These are phyloP conservation scores for Orbilia oligospora DNA, from an alignment of 2,329 filamentous ascomycete genomes.

Conservation along the genomic window DNA sequence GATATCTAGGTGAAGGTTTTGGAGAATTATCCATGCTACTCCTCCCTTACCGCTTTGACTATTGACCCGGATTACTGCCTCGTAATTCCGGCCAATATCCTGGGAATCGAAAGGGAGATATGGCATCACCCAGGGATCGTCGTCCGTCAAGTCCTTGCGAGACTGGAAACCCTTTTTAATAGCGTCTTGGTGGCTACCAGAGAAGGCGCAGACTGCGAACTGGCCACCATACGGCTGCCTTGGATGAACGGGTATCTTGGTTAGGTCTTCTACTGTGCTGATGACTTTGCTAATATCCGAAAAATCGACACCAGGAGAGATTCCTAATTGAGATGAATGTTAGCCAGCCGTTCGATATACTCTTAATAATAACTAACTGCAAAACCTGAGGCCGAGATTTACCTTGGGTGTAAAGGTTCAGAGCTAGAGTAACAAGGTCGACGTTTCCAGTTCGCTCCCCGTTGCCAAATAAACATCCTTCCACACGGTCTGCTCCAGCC, in stretches of 20 bases:
- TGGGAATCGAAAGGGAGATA: conserved; percentile 93
- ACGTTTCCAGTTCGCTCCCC: conserved; percentile 97
- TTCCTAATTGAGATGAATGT: too few relatives aligned
- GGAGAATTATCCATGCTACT: conserved; percentile 92
- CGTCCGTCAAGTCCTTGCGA: conserved; percentile 74
- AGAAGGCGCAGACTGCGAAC: conserved; percentile 90
- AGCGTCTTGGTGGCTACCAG: conserved; percentile 92
- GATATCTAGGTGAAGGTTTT: conserved; percentile 89
- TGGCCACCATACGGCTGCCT: conserved; percentile 91
- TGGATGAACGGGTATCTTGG: conserved; percentile 93
- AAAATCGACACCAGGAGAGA: conserved; percentile 88
- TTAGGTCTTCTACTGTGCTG: conserved; percentile 89
- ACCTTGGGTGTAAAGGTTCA: conserved; percentile 98
- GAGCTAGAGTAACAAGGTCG: conserved; percentile 88
- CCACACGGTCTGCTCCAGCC: conserved; percentile 93
- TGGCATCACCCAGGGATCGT: conserved; percentile 85
- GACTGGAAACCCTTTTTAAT: conserved; percentile 91
- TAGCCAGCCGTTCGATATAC: too few relatives aligned
- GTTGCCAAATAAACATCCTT: conserved; percentile 94
- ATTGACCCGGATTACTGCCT: conserved; percentile 97
- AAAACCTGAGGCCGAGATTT: conserved; percentile 69
- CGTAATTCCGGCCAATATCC: conserved; percentile 95
- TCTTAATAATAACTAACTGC: too few relatives aligned
- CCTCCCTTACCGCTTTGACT: conserved; percentile 97
- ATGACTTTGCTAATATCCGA: conserved; percentile 89